Base-by-base conservation (phyloP, 2,329 filamentous ascomycete genomes). In the Diplodia intermedia region DNA sequence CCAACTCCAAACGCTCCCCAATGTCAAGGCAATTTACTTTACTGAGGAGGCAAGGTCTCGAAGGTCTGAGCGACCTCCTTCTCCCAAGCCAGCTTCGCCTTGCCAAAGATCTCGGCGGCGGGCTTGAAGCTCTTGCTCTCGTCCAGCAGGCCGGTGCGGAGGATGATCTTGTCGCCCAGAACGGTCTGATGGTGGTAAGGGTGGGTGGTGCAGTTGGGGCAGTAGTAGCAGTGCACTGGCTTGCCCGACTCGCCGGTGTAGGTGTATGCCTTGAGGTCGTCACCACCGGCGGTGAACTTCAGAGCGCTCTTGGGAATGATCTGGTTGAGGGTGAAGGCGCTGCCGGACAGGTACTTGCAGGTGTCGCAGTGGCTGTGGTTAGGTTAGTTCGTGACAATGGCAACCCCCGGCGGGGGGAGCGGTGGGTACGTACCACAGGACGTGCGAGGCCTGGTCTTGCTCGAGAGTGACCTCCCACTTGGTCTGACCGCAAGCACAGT, bases 191-290 rank as follows among this genome's bases (percentile, higher is more conserved):
- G 83, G 76, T 87, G 85, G 75, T 87, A 87, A 36, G 84, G 79
- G 73, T 86, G 85, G 3, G 80, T 73, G 8, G 83, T 86, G 82
- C 85, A 88, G 72, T 84, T 85, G 55, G 82, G 80, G 79, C 86
- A 87, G 78, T 83, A 87, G 79, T 83, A 87, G 81, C 86, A 88
- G 76, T 86, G 78, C 38, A 86, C 84, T 7, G 78, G 74, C 63
- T 87, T 86, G 82, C 83, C 84, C 57, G 82, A 85, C 71, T 87
- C 85, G 55, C 85, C 85, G 70, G 83, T 80, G 79, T 88, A 88
- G 50, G 83, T 85, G 76, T 87, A 88, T 40, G 77, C 78, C 68
- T 82, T 84, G 53, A 85, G 72, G 3, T 77, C 74, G 60, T 79
- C 75, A 29, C 74, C 78, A 65, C 85, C 85, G 72, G 85, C 83